A percentile compares a stretch with the other conserved stretches of the same genome.
Evolutionary conservation across 768 basidiomycete species (phyloP).

Genomic region (Coprinellus micaceus): DNA sequence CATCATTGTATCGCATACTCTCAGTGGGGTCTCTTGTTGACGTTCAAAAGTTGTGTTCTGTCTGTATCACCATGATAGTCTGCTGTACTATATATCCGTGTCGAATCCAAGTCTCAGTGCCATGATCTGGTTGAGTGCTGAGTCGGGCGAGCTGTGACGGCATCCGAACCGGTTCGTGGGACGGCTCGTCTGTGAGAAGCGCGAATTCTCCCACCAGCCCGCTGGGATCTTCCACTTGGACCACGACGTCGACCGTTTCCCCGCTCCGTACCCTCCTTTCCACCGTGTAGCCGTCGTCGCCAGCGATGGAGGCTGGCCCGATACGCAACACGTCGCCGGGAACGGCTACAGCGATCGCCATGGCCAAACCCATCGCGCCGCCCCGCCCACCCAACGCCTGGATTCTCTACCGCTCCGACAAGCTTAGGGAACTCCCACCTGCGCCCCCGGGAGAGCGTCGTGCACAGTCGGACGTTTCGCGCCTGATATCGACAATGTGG

Average conservation of each 20-base stretch:
- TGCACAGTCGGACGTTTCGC: constrained; percentile 65
- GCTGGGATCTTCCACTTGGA: constrained; percentile 6
- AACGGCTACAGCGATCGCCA: constrained; percentile 2
- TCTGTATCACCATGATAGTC: neutral
- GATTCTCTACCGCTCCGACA: constrained; percentile 75
- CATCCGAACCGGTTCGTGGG: neutral
- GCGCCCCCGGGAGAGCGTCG: constrained; percentile 28
- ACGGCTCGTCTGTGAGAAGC: neutral
- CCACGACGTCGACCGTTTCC: constrained; percentile 4
- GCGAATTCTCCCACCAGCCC: neutral
- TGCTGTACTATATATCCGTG: neutral
- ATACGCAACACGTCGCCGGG: constrained; percentile 15
- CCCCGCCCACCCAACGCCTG: constrained; percentile 81
- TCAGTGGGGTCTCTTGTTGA: neutral
- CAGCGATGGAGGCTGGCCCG: constrained; percentile 16
- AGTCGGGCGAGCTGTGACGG: neutral
- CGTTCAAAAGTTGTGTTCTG: constrained; percentile 1
- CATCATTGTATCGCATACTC: constrained; percentile 1
- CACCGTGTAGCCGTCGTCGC: constrained; percentile 6
- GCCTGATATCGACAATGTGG: constrained; percentile 63
- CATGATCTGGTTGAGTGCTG: too few relatives aligned
- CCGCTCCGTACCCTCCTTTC: constrained; percentile 2
- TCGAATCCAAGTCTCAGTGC: neutral
- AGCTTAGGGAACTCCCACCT: constrained; percentile 41
- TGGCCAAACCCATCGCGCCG: constrained; percentile 36